Evolutionary conservation across 1,139 yeast genomes (phyloP).

Genomic region (Yamadazyma dushanensis): DNA sequence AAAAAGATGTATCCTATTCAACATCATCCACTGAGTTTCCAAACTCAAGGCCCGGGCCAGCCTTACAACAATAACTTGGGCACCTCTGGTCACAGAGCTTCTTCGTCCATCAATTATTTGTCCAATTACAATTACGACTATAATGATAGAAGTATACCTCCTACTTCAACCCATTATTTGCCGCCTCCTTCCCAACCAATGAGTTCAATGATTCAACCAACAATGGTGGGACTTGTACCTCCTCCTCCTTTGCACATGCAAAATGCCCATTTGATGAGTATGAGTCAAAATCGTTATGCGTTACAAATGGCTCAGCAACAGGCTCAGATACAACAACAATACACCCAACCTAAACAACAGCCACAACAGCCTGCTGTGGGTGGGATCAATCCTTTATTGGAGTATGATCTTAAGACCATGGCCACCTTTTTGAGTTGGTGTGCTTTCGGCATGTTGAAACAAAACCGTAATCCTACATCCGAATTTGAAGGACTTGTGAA

Average conservation of each 20-base stretch:
- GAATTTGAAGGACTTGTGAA: constrained; percentile 61
- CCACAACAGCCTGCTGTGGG: constrained; percentile 35
- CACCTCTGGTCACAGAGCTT: constrained; percentile 40
- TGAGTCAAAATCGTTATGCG: constrained; percentile 2
- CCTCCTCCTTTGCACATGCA: constrained; percentile 14
- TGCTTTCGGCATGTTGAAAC: constrained; percentile 60
- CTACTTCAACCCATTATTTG: constrained; percentile 15
- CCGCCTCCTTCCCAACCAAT: constrained; percentile 12
- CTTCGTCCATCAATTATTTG: constrained; percentile 29
- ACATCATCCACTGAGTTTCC: constrained; percentile 1
- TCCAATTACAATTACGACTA: constrained; percentile 8
- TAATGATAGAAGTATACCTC: constrained; percentile 7
- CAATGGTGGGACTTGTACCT: constrained; percentile 20
- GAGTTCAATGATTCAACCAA: constrained; percentile 14
- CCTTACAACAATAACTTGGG: constrained; percentile 28
- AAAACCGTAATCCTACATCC: constrained; percentile 48
- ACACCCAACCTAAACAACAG: constrained; percentile 7
- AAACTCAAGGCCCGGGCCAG: constrained; percentile 2
- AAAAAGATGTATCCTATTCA: not conserved
- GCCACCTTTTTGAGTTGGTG: constrained; percentile 71
- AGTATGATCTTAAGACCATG: constrained; percentile 77
- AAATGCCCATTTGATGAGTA: constrained; percentile 7
- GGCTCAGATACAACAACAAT: constrained; percentile 5
- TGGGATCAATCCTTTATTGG: constrained; percentile 76
- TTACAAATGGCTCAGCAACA: constrained; percentile 4